A percentile compares a stretch with the other conserved stretches of the same genome.
Evolutionary conservation across 495 filamentous ascomycete genomes (phyloP).

Genomic region (Aspergillus cavernicola): DNA sequence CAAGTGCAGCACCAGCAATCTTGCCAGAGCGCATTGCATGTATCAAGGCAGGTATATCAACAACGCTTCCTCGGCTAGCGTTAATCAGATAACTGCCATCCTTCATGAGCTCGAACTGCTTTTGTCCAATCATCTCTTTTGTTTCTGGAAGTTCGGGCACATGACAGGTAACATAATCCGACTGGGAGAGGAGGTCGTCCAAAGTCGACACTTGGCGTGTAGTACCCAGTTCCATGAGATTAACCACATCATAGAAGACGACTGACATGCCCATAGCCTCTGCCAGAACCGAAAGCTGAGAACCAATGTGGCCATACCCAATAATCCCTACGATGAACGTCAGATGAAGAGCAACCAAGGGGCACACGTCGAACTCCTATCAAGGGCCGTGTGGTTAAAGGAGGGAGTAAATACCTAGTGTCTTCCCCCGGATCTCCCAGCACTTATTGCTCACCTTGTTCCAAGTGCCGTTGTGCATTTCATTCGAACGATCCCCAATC

Average conservation of each 20-base stretch:
- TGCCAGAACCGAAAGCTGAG: slow-evolving; percentile 90
- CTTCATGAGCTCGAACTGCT: slow-evolving; percentile 86
- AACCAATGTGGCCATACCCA: slow-evolving; percentile 97
- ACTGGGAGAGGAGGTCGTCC: slow-evolving; percentile 65
- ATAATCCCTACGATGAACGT: slow-evolving; percentile 62
- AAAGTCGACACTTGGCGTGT: slow-evolving; percentile 77
- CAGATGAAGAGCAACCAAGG: slow-evolving; percentile 1
- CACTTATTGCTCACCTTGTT: slow-evolving; percentile 95
- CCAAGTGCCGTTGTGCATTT: slow-evolving; percentile 94
- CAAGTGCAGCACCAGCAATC: slow-evolving; percentile 88
- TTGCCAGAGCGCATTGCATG: slow-evolving; percentile 84
- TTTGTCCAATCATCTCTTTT: slow-evolving; percentile 75
- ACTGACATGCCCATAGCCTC: slow-evolving; percentile 98
- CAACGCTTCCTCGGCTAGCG: slow-evolving; percentile 86
- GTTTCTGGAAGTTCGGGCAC: slow-evolving; percentile 93
- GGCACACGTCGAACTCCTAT: background rate
- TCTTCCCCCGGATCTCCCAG: slow-evolving; percentile 99
- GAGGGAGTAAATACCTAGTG: slow-evolving; percentile 65
- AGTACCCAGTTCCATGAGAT: slow-evolving; percentile 88
- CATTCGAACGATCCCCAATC: slow-evolving; percentile 86
- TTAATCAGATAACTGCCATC: slow-evolving; percentile 92
- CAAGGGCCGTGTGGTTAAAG: background rate
- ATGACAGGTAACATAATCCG: slow-evolving; percentile 92
- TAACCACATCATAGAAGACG: slow-evolving; percentile 90
- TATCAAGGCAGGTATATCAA: slow-evolving; percentile 91